phyloP scores from a whole-genome alignment of 2,329 filamentous ascomycete genomes.

The Arthroderma sp. region DNA sequence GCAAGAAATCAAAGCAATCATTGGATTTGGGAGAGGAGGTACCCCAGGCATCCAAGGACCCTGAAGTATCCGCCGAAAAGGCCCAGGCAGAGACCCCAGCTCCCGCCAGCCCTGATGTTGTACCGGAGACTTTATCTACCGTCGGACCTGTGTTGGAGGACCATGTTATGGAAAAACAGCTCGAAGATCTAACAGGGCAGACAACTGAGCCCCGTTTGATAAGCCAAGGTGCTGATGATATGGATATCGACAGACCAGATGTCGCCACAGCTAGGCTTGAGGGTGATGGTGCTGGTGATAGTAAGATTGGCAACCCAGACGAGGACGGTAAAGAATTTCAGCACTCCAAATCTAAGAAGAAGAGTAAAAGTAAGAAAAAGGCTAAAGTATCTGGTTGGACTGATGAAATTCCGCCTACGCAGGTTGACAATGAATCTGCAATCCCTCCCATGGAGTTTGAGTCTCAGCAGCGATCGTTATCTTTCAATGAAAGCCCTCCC shows the following conservation, averaged over 20 bases:
- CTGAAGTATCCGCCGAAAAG: not conserved
- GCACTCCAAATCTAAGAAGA: constrained; percentile 30
- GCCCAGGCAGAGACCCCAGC: not conserved
- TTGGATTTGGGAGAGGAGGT: constrained; percentile 7
- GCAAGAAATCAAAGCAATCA: constrained; percentile 25
- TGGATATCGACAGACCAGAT: not conserved
- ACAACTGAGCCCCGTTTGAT: not conserved
- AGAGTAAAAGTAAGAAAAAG: constrained; percentile 25
- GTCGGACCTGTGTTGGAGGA: not conserved
- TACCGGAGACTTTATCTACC: not conserved
- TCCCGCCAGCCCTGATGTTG: not conserved
- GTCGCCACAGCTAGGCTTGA: not conserved
- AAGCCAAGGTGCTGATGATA: not conserved
- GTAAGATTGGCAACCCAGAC: constrained; percentile 16
- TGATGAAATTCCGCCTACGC: constrained; percentile 35
- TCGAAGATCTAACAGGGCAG: not conserved
- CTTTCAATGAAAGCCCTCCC: not conserved
- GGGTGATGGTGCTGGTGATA: not conserved
- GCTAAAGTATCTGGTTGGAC: constrained; percentile 33
- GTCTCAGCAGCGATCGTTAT: not conserved
- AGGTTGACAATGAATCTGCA: constrained; percentile 29
- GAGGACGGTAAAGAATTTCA: constrained; percentile 37
- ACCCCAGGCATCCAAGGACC: not conserved
- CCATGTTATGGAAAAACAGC: not conserved
- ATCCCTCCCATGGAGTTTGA: constrained; percentile 1